Conservation (phyloP, 768 basidiomycete genomes). For the Hygrocybe coccinea region DNA sequence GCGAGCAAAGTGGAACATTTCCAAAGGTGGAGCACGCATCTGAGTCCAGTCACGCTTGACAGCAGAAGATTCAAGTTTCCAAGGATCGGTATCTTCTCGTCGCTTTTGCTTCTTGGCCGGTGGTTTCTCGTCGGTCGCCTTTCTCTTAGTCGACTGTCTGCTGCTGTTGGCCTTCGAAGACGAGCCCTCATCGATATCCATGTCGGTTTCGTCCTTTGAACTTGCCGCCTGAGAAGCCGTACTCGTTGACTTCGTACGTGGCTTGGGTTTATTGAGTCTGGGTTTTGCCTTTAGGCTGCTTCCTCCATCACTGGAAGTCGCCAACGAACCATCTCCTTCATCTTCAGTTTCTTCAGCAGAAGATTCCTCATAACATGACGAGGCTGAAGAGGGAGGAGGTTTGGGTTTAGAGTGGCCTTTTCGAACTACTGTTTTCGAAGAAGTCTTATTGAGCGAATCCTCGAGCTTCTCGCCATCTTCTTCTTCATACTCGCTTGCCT, state of each 20-base stretch:
- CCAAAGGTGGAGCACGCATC: slow-evolving; percentile 79
- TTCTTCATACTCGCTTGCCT: slow-evolving; percentile 26
- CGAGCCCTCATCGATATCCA: slow-evolving; percentile 54
- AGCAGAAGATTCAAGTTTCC: slow-evolving; percentile 60
- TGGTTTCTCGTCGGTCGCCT: slow-evolving; percentile 34
- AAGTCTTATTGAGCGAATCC: slow-evolving; percentile 16
- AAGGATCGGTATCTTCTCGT: slow-evolving; percentile 59
- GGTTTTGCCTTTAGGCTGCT: slow-evolving; percentile 28
- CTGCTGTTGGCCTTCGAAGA: slow-evolving; percentile 23
- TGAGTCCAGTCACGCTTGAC: slow-evolving; percentile 72
- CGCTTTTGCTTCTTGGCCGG: slow-evolving; percentile 58
- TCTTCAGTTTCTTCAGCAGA: slow-evolving; percentile 34
- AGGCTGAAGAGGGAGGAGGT: slow-evolving; percentile 20
- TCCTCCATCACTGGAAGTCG: slow-evolving; percentile 34
- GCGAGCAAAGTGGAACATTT: slow-evolving; percentile 89
- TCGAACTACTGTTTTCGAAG: slow-evolving; percentile 11
- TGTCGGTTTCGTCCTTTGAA: slow-evolving; percentile 31
- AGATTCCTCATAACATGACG: slow-evolving; percentile 42
- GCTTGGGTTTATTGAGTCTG: slow-evolving; percentile 25
- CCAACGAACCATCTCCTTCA: slow-evolving; percentile 26
- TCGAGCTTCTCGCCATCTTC: slow-evolving; percentile 25
- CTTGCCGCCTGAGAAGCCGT: slow-evolving; percentile 15
- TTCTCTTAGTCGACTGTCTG: slow-evolving; percentile 38
- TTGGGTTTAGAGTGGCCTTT: slow-evolving; percentile 16
- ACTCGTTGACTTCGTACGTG: slow-evolving; percentile 18